Base-by-base conservation (phyloP, 208 protist species). In the Trypanosomatidae sp. region DNA sequence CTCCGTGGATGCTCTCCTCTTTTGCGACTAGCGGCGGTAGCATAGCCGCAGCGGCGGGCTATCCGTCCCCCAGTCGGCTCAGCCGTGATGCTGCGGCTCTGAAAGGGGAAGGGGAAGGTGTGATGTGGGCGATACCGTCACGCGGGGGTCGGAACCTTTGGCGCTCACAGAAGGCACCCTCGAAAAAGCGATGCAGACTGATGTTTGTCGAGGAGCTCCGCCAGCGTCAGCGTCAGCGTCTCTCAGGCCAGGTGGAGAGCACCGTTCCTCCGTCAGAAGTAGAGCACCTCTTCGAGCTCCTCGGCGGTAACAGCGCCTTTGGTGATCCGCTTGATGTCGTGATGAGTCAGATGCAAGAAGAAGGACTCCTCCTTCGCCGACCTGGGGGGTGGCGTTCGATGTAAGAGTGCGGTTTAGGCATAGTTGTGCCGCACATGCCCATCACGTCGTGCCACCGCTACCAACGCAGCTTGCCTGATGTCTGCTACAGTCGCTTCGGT, bases 341-440 rank as follows among this genome's bases (percentile, higher is more conserved):
- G n/a, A 76, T 93, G 9, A 68, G 78, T 44, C 86, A 91, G 30
- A 77, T 95, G 43, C 78, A 92, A 44, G 74, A 89, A 6, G 82
- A 87, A 33, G 85, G 84, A 19, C 58, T 89, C n/a, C 71, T 93
- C 10, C 77, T 95, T 12, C 84, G 85, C 22, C 74, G 80, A 36
- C 83, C 62, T n/a, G 79, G 74, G 17, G 88, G 80, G 22, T 89
- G 81, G 87, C 80, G 74, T 59, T 47, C 68, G 1, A 46, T 69
- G 25, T 72, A 71, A 4, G 17, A 53, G 1, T 36, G n/a, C 15
- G 64, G 2, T 36, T 12, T 17, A 59, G 25, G 49, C 58, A 36
- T 25, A 1, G 25, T 22, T 46, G 36, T 30, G 36, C 13, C 22
- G 8, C 39, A 2, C 39, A 28, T 25, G 39, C 19, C 60, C 8